Conservation (phyloP, 148 eudicot species). For the Cornus kousa region DNA sequence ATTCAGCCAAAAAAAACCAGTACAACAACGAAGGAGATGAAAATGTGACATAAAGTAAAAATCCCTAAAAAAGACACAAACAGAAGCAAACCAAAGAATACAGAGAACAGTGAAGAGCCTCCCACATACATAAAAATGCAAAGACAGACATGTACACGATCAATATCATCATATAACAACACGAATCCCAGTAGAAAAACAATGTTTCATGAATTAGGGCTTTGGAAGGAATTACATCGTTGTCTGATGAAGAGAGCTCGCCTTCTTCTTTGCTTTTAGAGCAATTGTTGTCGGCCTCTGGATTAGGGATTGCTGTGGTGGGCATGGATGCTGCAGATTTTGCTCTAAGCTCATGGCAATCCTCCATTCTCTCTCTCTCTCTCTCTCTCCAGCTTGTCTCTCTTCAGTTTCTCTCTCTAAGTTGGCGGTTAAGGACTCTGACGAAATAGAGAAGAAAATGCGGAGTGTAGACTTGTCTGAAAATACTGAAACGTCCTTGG, state of each 20-base stretch:
- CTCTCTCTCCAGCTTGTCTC: background rate
- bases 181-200: background rate
- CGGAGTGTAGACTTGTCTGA: background rate
- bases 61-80: background rate
- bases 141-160: background rate
- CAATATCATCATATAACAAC: background rate
- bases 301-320: constrained; percentile 4
- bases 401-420: background rate
- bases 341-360: background rate
- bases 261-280: constrained; percentile 32
- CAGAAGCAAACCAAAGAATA: background rate
- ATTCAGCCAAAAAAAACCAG: background rate
- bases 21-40: background rate
- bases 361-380: constrained; percentile 6
- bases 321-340: background rate
- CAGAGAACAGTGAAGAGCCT: background rate
- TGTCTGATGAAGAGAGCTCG: constrained; percentile 33
- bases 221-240: constrained; percentile 23
- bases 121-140: background rate
- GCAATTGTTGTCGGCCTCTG: constrained; percentile 3
- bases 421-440: background rate
- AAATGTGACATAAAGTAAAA: background rate
- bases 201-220: constrained; percentile 1
- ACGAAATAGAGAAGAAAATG: background rate
- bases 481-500: background rate